Percentiles rank a stretch among this genome's conserved stretches.
Conservation (phyloP, 176 grass and related monocot genomes). For the Musa beccarii region DNA sequence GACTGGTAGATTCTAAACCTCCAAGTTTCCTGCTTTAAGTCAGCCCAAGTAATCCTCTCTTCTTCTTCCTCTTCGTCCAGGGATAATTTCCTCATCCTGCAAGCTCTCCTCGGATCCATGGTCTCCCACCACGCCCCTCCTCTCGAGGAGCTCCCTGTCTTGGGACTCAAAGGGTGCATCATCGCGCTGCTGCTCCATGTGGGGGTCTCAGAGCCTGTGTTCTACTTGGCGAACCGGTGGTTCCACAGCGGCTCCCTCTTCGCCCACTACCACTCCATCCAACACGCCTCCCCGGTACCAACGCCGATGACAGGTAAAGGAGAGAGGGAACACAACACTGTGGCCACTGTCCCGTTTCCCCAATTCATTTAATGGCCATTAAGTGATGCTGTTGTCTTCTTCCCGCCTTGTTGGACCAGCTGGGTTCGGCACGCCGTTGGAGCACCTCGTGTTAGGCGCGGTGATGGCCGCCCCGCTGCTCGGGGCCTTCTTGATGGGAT, state of each 20-base stretch:
- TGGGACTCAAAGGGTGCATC: constrained; percentile 36
- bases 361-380: too few relatives aligned
- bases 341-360: too few relatives aligned
- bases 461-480: constrained; percentile 49
- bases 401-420: constrained; percentile 20
- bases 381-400: too few relatives aligned
- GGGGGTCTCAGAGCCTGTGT: constrained; percentile 51
- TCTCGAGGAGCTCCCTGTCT: constrained; percentile 1
- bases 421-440: constrained; percentile 65
- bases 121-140: constrained; percentile 18
- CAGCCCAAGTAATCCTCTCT: too few relatives aligned
- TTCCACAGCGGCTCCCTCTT: constrained; percentile 52
- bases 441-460: constrained; percentile 52
- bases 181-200: constrained; percentile 52
- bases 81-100: constrained; percentile 87
- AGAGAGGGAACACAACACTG: too few relatives aligned
- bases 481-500: constrained; percentile 44
- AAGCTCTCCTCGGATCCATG: constrained; percentile 47
- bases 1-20: neutral
- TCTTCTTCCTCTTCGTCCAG: constrained; percentile 20
- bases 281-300: constrained; percentile 56
- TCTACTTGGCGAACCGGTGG: constrained; percentile 55
- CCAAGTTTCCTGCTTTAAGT: too few relatives aligned
- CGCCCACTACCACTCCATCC: constrained; percentile 43
- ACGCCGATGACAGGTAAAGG: constrained; percentile 53